These are phyloP conservation scores for Cutaneotrichosporon sp. DNA, from an alignment of 1,284 basidiomycete genomes.

Conservation along the genomic window DNA sequence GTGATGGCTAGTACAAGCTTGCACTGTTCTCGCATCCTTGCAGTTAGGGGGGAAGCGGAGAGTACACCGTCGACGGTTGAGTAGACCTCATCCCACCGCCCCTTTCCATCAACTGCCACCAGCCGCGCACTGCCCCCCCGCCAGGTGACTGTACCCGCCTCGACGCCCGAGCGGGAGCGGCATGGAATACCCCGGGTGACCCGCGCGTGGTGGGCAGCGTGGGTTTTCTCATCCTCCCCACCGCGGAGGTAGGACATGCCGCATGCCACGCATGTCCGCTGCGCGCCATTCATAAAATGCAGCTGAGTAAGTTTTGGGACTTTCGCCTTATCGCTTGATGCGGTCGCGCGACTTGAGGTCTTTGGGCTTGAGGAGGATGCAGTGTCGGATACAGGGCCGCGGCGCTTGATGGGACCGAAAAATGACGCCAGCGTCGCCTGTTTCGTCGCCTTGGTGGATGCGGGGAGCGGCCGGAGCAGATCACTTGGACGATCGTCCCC, in stretches of 20 bases:
- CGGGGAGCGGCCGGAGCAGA: too few species aligned
- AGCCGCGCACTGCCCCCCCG: slow-evolving; percentile 9
- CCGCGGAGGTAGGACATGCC: slow-evolving; percentile 49
- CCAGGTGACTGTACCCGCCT: neutral
- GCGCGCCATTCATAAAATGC: slow-evolving; percentile 33
- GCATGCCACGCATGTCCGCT: slow-evolving; percentile 46
- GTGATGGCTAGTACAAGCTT: slow-evolving; percentile 49
- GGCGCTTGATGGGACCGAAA: neutral
- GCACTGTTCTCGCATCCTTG: slow-evolving; percentile 37
- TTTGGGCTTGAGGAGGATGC: slow-evolving; percentile 13
- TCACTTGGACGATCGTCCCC: too few species aligned
- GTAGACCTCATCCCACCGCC: slow-evolving; percentile 34
- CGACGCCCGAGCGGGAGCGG: slow-evolving; percentile 17
- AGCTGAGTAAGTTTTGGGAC: slow-evolving; percentile 26
- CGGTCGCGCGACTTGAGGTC: neutral
- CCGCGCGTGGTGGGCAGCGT: slow-evolving; percentile 46
- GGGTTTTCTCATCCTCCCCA: slow-evolving; percentile 46
- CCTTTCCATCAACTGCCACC: slow-evolving; percentile 33
- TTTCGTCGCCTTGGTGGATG: neutral
- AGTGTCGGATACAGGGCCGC: neutral
- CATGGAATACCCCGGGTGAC: slow-evolving; percentile 47
- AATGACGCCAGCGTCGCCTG: slow-evolving; percentile 3
- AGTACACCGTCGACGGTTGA: slow-evolving; percentile 48
- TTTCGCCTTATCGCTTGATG: neutral
- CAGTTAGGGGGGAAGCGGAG: slow-evolving; percentile 43